These are phyloP conservation scores for Mimosa bimucronata DNA, from an alignment of 306 rosid genomes.

Conservation along the genomic window DNA sequence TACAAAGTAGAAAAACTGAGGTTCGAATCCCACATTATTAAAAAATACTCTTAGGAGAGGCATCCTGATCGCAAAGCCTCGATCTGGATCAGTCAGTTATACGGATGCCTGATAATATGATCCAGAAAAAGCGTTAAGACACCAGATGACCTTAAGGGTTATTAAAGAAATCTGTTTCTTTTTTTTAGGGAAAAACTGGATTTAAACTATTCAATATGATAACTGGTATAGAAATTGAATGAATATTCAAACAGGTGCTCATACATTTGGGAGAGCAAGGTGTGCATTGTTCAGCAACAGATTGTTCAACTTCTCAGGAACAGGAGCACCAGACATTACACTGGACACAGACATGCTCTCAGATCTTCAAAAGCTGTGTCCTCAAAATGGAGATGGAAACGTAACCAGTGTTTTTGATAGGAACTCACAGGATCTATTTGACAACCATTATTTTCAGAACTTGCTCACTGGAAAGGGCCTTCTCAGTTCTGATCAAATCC, in stretches of 20 bases:
- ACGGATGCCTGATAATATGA: too few relatives aligned
- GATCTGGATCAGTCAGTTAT: too few relatives aligned
- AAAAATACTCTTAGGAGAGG: too few relatives aligned
- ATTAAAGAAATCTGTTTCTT: too few relatives aligned
- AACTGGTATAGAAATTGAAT: background rate
- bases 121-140: too few relatives aligned
- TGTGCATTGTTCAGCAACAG: slow-evolving; percentile 70
- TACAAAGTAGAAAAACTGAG: too few relatives aligned
- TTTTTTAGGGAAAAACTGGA: background rate
- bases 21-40: too few relatives aligned
- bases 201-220: background rate
- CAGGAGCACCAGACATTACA: slow-evolving; percentile 61
- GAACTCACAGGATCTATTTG: slow-evolving; percentile 79
- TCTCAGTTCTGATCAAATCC: slow-evolving; percentile 75
- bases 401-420: slow-evolving; percentile 57
- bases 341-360: slow-evolving; percentile 56
- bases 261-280: slow-evolving; percentile 77
- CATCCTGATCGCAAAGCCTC: too few relatives aligned
- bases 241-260: slow-evolving; percentile 59
- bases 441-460: slow-evolving; percentile 79
- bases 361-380: slow-evolving; percentile 72
- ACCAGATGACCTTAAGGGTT: too few relatives aligned
- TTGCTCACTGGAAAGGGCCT: slow-evolving; percentile 65
- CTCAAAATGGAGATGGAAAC: slow-evolving; percentile 65
- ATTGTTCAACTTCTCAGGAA: slow-evolving; percentile 71